phyloP scores from a whole-genome alignment of 345 rosid genomes.

The Geranium rotundifolium region DNA sequence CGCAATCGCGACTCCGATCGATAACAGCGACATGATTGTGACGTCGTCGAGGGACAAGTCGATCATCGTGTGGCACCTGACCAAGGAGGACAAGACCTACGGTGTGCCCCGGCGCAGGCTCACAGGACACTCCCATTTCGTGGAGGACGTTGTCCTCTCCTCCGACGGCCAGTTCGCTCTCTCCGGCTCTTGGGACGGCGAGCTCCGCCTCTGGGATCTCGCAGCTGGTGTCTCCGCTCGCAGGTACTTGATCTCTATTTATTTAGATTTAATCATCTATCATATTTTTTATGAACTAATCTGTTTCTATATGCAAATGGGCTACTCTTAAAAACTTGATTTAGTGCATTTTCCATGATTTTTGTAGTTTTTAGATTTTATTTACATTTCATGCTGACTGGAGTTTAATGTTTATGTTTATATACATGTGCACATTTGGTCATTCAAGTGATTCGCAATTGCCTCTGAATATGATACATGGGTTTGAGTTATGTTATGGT shows the following conservation, averaged over 20 bases:
- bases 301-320: too few relatives aligned
- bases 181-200: constrained; percentile 50
- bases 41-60: constrained; percentile 95
- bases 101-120: constrained; percentile 85
- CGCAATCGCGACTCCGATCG: constrained; percentile 86
- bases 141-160: constrained; percentile 90
- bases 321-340: too few relatives aligned
- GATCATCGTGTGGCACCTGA: constrained; percentile 76
- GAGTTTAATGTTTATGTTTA: too few relatives aligned
- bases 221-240: constrained; percentile 34
- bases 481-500: too few relatives aligned
- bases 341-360: too few relatives aligned
- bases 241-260: constrained; percentile 10
- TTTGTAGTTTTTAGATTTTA: too few relatives aligned
- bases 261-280: too few relatives aligned
- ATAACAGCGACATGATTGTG: constrained; percentile 86
- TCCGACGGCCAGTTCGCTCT: constrained; percentile 65
- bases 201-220: constrained; percentile 53
- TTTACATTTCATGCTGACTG: too few relatives aligned
- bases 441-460: too few relatives aligned
- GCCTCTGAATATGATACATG: too few relatives aligned
- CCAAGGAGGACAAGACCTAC: constrained; percentile 73
- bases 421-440: too few relatives aligned
- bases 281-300: too few relatives aligned
- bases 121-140: constrained; percentile 93